Evolutionary conservation across 2,329 filamentous ascomycete genomes (phyloP).

Genomic region (Sodiomyces alkalinus): DNA sequence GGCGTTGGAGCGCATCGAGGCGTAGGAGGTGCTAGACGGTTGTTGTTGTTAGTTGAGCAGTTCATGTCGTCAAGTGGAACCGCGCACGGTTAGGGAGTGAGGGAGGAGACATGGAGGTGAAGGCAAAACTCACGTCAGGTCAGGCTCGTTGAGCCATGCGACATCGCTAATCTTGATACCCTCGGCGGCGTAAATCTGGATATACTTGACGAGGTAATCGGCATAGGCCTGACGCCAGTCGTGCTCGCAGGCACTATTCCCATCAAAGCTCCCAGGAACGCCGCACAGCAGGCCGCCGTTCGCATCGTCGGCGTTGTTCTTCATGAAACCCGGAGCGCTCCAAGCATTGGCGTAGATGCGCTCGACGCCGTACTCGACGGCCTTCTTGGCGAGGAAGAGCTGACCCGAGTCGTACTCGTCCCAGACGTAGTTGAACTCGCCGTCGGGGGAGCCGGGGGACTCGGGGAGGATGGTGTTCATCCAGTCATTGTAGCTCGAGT

Average conservation of each 20-base stretch:
- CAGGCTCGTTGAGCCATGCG: constrained; percentile 4
- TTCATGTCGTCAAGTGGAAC: too few species aligned
- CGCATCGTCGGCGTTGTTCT: constrained; percentile 21
- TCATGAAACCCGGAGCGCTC: constrained; percentile 35
- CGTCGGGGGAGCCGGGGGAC: constrained; percentile 14
- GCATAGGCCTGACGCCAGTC: constrained; percentile 34
- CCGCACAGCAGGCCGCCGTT: constrained; percentile 30
- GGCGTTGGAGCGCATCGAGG: constrained; percentile 22
- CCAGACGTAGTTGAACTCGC: constrained; percentile 15
- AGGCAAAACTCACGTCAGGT: constrained; percentile 2
- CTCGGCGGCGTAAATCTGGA: constrained; percentile 19
- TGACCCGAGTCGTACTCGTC: constrained; percentile 21
- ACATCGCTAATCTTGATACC: constrained; percentile 5
- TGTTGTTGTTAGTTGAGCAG: background rate
- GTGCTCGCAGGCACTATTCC: constrained; percentile 18
- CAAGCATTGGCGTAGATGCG: constrained; percentile 33
- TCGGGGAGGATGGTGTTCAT: constrained; percentile 18
- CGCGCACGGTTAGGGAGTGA: too few species aligned
- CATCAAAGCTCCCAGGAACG: constrained; percentile 21
- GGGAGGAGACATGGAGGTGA: background rate
- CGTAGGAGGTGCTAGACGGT: constrained; percentile 18
- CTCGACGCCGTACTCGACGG: constrained; percentile 17
- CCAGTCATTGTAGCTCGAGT: constrained; percentile 17
- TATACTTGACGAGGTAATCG: constrained; percentile 29
- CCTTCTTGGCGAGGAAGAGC: constrained; percentile 26